Percentiles rank a stretch among this genome's conserved stretches.
Conservation (phyloP, 1,139 yeast species). For the Diutina mesorugosa region DNA sequence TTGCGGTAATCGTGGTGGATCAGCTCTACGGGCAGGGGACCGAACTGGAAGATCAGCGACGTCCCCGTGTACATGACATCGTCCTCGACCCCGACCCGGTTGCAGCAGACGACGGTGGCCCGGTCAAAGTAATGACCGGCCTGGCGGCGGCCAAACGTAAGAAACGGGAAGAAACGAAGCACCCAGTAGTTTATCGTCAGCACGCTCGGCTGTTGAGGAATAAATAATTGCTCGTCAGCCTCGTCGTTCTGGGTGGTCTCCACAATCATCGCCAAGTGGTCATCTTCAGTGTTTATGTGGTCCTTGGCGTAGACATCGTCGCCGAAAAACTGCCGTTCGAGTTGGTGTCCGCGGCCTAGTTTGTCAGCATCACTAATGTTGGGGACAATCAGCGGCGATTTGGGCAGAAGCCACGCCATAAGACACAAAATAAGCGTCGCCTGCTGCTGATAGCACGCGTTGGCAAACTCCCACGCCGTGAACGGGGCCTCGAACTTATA, state of each 20-base stretch:
- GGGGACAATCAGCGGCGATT: slow-evolving; percentile 25
- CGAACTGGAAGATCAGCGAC: slow-evolving; percentile 42
- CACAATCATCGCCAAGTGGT: not conserved
- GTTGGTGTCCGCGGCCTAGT: not conserved
- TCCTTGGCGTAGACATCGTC: not conserved
- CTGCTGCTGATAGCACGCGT: slow-evolving; percentile 32
- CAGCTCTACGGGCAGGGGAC: slow-evolving; percentile 15
- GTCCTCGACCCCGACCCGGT: slow-evolving; percentile 66
- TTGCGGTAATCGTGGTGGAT: slow-evolving; percentile 18
- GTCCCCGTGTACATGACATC: slow-evolving; percentile 66
- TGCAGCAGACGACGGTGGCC: slow-evolving; percentile 40
- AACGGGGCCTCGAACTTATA: slow-evolving; percentile 75
- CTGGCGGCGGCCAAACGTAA: slow-evolving; percentile 26
- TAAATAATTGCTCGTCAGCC: not conserved
- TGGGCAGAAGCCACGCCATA: slow-evolving; percentile 74
- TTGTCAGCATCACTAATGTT: not conserved
- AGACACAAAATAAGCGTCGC: slow-evolving; percentile 59
- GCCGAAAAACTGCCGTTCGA: not conserved
- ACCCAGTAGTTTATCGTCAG: slow-evolving; percentile 50
- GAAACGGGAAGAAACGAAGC: slow-evolving; percentile 52
- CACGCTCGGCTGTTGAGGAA: slow-evolving; percentile 9
- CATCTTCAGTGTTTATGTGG: not conserved
- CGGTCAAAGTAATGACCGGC: slow-evolving; percentile 13
- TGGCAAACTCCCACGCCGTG: slow-evolving; percentile 58
- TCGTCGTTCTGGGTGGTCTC: not conserved